Evolutionary conservation across 1,139 yeast species (phyloP), one percentile per base, ranked within the genome.

Genomic region (Kodamaea alishanica): DNA sequence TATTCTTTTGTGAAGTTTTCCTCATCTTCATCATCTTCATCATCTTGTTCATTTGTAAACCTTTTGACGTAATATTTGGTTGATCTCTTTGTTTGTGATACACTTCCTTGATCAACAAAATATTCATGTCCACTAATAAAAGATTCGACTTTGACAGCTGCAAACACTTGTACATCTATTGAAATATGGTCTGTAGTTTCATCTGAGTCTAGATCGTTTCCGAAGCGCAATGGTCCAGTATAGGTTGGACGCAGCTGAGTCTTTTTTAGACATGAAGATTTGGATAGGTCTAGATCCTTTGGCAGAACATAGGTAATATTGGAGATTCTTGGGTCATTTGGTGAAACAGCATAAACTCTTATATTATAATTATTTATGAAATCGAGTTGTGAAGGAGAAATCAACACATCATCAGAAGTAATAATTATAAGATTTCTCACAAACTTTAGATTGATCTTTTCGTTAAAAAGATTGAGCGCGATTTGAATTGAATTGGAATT

Each of bases 141-240:
- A 8, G 61, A 53, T 5, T 80, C 83, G 1, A 59, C 51, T 44
- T 79, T 76, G 0, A 76, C 73, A 5, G 84, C 83, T 0, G 92
- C 86, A 49, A 65, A 85, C 0, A 84, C 80, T 47, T 82, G 87
- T 0, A 84, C 81, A 11, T 62, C 59, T n/a, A 79, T 58, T n/a
- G 53, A 41, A 3, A 70, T 30, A 12, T 23, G 39, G 55, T 49
- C 5, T 45, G 44, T 28, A 28, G 25, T 31, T 7, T 38, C 49
- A 8, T 30, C 37, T 2, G n/a, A 25, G 25, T 30, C 32, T 1
- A 42, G 50, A 36, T 57, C 54, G 8, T 52, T 51, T 1, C 79
- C 81, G 27, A 77, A 51, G 4, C 69, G 56, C 8, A 77, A 53
- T 6, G 44, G 44, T 2, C 79, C 79, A 15, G 53, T 52, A 49